Evolutionary conservation across 495 filamentous ascomycete species (phyloP), one percentile per base, ranked within the genome.

Genomic region (Penicillium roqueforti): DNA sequence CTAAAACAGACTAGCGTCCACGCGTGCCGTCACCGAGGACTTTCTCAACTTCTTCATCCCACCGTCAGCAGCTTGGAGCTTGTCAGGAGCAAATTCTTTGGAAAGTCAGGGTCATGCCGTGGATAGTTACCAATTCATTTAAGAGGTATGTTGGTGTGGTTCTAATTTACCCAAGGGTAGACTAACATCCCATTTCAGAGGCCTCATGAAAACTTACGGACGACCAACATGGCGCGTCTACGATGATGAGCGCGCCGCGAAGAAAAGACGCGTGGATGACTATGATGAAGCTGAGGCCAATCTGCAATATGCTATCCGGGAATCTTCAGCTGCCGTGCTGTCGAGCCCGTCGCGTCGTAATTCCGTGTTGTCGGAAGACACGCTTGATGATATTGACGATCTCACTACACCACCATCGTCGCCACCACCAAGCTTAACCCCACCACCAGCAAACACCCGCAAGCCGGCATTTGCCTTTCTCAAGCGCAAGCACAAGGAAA

Each of bases 91-190:
- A 22, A 37, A 14, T 36, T 43, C n/a, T 42, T 28, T 28, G 38
- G 23, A 51, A 40, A 57, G 61, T 57, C 55, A 67, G 61, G 66
- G 70, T 66, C 60, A 81, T 81, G 78, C 76, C 77, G 68, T 81
- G 75, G 68, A 79, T 76, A 54, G 77, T 81, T 54, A 79, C 78
- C 59, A 81, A 81, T 70, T 81, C 78, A 58, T 81, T 80, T 51
- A 81, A 78, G 68, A 72, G 78, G 78, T 81, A 69, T 19, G 63
- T 55, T 14, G 19, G 2, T 14, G n/a, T n/a, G 39, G 9, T 28
- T 28, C 5, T 20, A 43, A 18, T 23, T 18, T 13, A 19, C 40
- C n/a, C n/a, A 16, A 7, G 11, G 37, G 34, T 23, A 25, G 9
- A 59, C 43, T 54, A 19, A 52, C 29, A 22, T 31, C 26, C 41